Evolutionary conservation across 78 protist species (phyloP).

Genomic region (Creolimax fragrantissima): DNA sequence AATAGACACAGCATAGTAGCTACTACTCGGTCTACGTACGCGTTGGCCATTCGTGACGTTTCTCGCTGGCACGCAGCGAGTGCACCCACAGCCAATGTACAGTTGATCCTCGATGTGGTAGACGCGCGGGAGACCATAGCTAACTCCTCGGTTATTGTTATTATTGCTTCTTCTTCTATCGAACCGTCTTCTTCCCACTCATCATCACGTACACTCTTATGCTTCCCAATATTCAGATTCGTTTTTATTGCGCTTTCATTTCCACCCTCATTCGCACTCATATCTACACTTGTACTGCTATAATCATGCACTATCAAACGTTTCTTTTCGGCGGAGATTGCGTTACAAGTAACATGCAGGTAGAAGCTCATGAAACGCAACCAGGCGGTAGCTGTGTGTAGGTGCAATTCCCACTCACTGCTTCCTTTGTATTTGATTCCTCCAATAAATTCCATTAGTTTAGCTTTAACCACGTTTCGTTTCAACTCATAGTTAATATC

Average conservation of each 20-base stretch:
- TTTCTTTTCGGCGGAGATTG: neutral
- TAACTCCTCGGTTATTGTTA: neutral
- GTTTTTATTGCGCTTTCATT: neutral
- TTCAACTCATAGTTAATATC: neutral
- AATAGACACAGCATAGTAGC: neutral
- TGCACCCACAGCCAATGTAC: neutral
- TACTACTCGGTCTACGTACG: neutral
- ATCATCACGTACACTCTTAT: neutral
- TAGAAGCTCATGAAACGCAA: neutral
- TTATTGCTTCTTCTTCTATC: neutral
- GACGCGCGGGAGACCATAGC: neutral
- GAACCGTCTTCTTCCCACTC: neutral
- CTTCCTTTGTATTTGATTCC: neutral
- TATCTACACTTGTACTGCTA: neutral
- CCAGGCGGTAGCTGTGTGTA: neutral
- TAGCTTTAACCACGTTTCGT: neutral
- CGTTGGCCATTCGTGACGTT: neutral
- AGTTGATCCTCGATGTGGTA: neutral
- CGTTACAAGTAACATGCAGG: neutral
- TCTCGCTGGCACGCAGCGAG: neutral
- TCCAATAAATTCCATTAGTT: neutral
- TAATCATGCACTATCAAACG: neutral
- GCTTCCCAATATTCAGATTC: neutral
- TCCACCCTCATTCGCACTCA: neutral
- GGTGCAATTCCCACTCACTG: neutral